phyloP scores from a whole-genome alignment of 1,284 basidiomycete genomes.

The Heliocybe sulcata region DNA sequence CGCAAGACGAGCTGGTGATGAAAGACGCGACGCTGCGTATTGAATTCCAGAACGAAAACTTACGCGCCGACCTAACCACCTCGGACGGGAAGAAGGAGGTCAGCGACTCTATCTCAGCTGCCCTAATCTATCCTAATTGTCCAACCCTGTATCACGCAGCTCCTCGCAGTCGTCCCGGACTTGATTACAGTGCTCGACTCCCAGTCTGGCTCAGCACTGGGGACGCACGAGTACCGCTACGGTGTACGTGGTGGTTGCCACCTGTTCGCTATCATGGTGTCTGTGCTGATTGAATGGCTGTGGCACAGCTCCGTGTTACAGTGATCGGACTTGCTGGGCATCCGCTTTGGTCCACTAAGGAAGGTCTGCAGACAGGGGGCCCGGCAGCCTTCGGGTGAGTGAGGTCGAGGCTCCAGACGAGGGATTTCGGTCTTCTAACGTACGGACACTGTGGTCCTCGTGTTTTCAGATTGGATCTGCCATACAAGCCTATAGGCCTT shows the following conservation, averaged over 20 bases:
- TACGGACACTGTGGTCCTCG: neutral
- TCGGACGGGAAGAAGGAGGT: constrained; percentile 19
- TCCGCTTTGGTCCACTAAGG: constrained; percentile 46
- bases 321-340: constrained; percentile 50
- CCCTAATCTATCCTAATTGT: constrained; percentile 1
- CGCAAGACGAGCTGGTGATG: neutral
- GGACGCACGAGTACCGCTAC: constrained; percentile 34
- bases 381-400: constrained; percentile 29
- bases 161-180: constrained; percentile 47
- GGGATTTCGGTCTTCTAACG: too few species aligned
- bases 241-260: constrained; percentile 4
- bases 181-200: constrained; percentile 50
- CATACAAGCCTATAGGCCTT: constrained; percentile 19
- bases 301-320: constrained; percentile 48
- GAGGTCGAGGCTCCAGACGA: too few species aligned
- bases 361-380: constrained; percentile 47
- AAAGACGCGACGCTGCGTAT: constrained; percentile 24
- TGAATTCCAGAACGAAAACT: constrained; percentile 55
- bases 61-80: constrained; percentile 35
- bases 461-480: constrained; percentile 16
- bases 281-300: constrained; percentile 8
- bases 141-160: constrained; percentile 12
- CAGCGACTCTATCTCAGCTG: constrained; percentile 14
- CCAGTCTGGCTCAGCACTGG: constrained; percentile 44
- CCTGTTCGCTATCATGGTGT: neutral